These are phyloP conservation scores for Leptodermis oblonga DNA, from an alignment of 257 asterid species.

Conservation along the genomic window DNA sequence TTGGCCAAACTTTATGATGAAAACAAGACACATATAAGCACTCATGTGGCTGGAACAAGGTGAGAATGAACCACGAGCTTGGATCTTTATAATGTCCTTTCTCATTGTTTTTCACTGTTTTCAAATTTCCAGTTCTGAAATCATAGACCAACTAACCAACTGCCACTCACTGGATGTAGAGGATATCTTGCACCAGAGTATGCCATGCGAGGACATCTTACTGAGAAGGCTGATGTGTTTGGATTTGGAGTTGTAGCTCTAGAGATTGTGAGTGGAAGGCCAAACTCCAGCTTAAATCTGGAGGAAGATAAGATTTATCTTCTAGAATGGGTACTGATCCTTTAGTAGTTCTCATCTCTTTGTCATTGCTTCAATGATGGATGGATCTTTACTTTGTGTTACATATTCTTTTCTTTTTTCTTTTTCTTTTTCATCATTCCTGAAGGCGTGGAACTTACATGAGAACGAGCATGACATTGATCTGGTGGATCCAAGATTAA, in stretches of 20 bases:
- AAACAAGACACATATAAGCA: slow-evolving; percentile 66
- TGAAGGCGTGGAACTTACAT: slow-evolving; percentile 29
- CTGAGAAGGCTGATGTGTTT: slow-evolving; percentile 27
- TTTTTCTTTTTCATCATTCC: not conserved
- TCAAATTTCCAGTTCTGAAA: not conserved
- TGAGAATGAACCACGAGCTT: slow-evolving; percentile 29
- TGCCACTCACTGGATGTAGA: slow-evolving; percentile 14
- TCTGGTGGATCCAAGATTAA: slow-evolving; percentile 6
- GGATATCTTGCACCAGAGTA: slow-evolving; percentile 25
- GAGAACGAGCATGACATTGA: slow-evolving; percentile 11
- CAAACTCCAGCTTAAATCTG: slow-evolving; percentile 16
- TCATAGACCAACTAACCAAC: not conserved
- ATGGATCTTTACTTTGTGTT: too few species aligned
- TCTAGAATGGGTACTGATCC: slow-evolving; percentile 26
- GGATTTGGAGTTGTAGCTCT: slow-evolving; percentile 26
- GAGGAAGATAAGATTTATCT: slow-evolving; percentile 24
- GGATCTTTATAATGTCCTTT: not conserved
- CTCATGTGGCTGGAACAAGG: slow-evolving; percentile 90
- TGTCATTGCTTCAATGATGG: too few species aligned
- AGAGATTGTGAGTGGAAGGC: slow-evolving; percentile 26
- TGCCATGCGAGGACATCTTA: slow-evolving; percentile 25
- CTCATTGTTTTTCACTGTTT: not conserved
- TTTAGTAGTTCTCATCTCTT: too few species aligned
- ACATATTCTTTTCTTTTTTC: too few species aligned
- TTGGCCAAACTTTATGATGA: slow-evolving; percentile 60